phyloP scores from a whole-genome alignment of 768 basidiomycete genomes.

The Collybiopsis luxurians region DNA sequence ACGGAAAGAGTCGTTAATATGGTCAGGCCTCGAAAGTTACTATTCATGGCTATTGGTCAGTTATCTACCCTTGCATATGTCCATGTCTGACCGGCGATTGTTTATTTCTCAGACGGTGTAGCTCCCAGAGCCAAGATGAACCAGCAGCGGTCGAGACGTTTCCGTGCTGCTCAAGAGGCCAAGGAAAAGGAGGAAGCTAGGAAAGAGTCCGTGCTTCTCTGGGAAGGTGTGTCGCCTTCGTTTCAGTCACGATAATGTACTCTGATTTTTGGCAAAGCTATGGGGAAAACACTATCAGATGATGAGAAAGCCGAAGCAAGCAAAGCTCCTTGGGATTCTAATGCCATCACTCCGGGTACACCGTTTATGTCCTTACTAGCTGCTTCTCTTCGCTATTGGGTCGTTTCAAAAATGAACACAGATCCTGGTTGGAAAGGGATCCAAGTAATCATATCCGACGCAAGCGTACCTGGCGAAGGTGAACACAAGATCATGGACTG shows the following conservation, averaged over 20 bases:
- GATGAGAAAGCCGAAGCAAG: constrained; percentile 57
- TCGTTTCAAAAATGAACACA: constrained; percentile 89
- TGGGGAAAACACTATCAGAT: constrained; percentile 85
- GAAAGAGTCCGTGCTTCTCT: constrained; percentile 76
- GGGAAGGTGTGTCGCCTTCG: constrained; percentile 61
- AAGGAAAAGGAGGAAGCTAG: constrained; percentile 89
- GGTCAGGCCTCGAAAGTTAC: constrained; percentile 89
- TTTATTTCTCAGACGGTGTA: constrained; percentile 72
- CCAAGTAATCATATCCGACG: constrained; percentile 95
- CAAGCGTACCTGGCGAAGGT: constrained; percentile 96
- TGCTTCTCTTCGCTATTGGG: constrained; percentile 90
- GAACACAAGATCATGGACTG: constrained; percentile 99
- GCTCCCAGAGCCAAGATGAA: constrained; percentile 99
- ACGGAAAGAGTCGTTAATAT: constrained; percentile 97
- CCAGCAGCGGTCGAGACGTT: constrained; percentile 95
- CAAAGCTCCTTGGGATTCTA: constrained; percentile 93
- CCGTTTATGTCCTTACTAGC: constrained; percentile 97
- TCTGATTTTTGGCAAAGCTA: constrained; percentile 46
- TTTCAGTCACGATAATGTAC: not conserved
- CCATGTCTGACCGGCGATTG: constrained; percentile 1
- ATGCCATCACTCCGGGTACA: constrained; percentile 98
- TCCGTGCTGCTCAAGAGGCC: constrained; percentile 93
- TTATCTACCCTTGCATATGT: constrained; percentile 3
- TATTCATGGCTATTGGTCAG: constrained; percentile 98
- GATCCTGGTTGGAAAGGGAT: constrained; percentile 98